Evolutionary conservation across 768 basidiomycete species (phyloP), one percentile per base, ranked within the genome.

Genomic region (Termitomyces sp.): DNA sequence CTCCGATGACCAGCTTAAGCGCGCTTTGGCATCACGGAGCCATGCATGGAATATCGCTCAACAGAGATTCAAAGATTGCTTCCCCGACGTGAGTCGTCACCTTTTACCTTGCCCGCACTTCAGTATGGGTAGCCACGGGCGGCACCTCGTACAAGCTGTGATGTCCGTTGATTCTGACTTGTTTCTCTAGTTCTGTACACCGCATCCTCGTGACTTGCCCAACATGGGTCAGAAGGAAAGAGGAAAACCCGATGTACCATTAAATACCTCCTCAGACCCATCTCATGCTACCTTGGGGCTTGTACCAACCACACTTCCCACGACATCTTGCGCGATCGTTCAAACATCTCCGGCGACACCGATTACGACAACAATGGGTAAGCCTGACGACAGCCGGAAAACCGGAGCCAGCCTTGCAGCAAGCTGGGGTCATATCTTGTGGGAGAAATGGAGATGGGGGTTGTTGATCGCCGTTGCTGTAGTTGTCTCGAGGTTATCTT

Each of bases 201-300:
- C 83, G 12, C 73, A 74, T 18, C 79, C 83, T 66, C 84, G 78
- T 46, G 86, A 94, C 66, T 72, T 95, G 29, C 96, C 96, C 0
- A 97, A 97, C 72, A 98, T 98, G 96, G 94, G 88, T 22, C 80
- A 90, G 70, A 84, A 80, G 62, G 89, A 89, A 63, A 79, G 82
- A 46, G 88, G 86, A 9, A 79, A 76, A 53, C 66, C 80, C 67
- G 65, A 72, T 48, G 65, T 58, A 52, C 67, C 68, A 46, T 60
- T 66, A 43, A 61, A 55, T 20, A 62, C 58, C 24, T 60, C 56
- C 36, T 34, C 56, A 59, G 49, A 56, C 22, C 51, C 58, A 46
- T 59, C 61, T 42, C 55, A 24, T 32, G 42, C 42, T 9, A 52
- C 27, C 18, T 4, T 29, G 1, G 51, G 51, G 12, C 37, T 52